phyloP scores from a whole-genome alignment of 257 asterid species.

The Solanum medicagineum region DNA sequence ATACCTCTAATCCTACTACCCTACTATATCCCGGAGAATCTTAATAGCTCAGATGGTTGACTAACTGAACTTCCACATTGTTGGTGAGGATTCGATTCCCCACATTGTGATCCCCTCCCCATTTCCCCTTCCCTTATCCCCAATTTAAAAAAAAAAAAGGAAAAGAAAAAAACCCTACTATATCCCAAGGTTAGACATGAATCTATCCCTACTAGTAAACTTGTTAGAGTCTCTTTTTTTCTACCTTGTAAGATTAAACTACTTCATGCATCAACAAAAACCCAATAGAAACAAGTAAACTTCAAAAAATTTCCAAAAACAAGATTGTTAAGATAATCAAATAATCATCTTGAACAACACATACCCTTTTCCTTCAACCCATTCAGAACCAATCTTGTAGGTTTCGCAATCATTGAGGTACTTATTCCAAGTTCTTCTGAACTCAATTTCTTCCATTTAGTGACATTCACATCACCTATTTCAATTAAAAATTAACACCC shows the following conservation, averaged over 20 bases:
- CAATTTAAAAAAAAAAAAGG: too few relatives aligned
- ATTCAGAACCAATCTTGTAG: conserved; percentile 11
- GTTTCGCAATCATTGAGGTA: conserved; percentile 17
- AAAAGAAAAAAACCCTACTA: too few relatives aligned
- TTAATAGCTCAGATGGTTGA: too few relatives aligned
- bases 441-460: conserved; percentile 19
- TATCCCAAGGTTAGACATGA: too few relatives aligned
- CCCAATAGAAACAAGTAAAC: background rate
- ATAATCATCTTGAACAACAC: background rate
- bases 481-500: background rate
- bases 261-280: background rate
- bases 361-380: conserved; percentile 15
- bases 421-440: conserved; percentile 14
- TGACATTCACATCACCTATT: background rate
- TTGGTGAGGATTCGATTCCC: too few relatives aligned
- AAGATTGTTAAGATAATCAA: background rate
- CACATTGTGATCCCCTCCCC: too few relatives aligned
- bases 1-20: too few relatives aligned
- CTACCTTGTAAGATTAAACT: background rate
- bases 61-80: too few relatives aligned
- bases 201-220: too few relatives aligned
- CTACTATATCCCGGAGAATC: too few relatives aligned
- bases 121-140: too few relatives aligned
- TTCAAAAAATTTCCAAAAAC: background rate
- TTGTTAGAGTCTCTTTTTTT: background rate